These are phyloP conservation scores for Globisporangium ultimum DNA, from an alignment of 352 stramenopile species.

Conservation along the genomic window DNA sequence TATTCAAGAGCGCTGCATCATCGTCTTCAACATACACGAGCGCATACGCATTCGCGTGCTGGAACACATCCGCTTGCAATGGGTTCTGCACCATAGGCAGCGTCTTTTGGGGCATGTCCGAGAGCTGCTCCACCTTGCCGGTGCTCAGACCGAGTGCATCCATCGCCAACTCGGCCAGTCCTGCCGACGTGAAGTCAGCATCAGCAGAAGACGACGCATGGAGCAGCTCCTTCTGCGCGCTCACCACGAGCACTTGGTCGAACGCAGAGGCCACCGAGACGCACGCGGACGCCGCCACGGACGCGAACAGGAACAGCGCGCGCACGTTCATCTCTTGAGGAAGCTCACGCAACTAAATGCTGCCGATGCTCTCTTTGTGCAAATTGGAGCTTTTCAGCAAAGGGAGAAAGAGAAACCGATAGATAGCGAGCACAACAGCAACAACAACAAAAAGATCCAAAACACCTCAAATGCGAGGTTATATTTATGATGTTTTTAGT, in stretches of 20 bases:
- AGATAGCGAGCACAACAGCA: no score
- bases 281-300: not conserved
- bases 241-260: conserved; percentile 28
- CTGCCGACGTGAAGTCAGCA: conserved; percentile 24
- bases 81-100: conserved; percentile 5
- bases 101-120: not conserved
- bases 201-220: conserved; percentile 9
- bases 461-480: conserved; percentile 1
- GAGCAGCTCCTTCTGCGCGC: conserved; percentile 15
- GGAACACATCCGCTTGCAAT: conserved; percentile 45
- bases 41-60: conserved; percentile 27
- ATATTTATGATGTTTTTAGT: no score
- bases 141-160: conserved; percentile 29
- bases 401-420: not conserved
- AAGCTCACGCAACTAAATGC: not conserved
- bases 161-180: conserved; percentile 37
- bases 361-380: not conserved
- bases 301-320: not conserved
- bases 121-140: conserved; percentile 11
- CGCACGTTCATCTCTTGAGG: not conserved
- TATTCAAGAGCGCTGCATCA: conserved; percentile 14
- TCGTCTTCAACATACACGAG: conserved; percentile 29
- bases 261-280: conserved; percentile 6
- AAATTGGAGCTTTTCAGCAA: not conserved
- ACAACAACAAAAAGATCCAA: conserved; percentile 3